phyloP scores from a whole-genome alignment of 257 asterid species.

The Solanum tarapatanum region DNA sequence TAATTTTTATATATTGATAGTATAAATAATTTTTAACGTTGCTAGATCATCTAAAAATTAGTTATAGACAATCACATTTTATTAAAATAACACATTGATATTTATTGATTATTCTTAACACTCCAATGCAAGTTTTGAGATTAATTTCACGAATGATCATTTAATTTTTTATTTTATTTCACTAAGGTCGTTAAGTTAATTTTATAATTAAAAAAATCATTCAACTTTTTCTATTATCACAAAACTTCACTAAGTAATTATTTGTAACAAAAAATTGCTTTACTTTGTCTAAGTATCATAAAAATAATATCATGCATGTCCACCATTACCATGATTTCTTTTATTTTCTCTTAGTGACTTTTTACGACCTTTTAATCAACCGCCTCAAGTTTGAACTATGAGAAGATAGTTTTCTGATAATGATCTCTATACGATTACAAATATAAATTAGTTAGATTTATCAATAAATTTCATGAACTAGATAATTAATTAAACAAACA shows the following conservation, averaged over 20 bases:
- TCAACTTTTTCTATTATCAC: not conserved
- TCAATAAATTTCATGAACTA: rapidly evolving
- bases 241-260: not conserved
- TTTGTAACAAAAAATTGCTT: no score
- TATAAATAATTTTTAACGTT: not conserved
- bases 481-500: not conserved
- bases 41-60: not conserved
- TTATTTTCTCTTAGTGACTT: not conserved
- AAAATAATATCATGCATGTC: not conserved
- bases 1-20: not conserved
- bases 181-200: not conserved
- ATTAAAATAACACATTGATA: not conserved
- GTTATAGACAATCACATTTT: not conserved
- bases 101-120: not conserved
- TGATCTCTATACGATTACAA: no score
- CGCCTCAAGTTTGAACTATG: not conserved
- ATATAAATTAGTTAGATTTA: not conserved
- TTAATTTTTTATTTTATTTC: not conserved
- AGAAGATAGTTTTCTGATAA: no score
- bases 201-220: not conserved
- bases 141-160: not conserved
- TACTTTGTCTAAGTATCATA: not conserved
- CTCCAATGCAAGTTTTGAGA: not conserved
- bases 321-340: not conserved
- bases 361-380: not conserved